These are phyloP conservation scores for Roridomyces roridus DNA, from an alignment of 768 basidiomycete genomes.

Conservation along the genomic window DNA sequence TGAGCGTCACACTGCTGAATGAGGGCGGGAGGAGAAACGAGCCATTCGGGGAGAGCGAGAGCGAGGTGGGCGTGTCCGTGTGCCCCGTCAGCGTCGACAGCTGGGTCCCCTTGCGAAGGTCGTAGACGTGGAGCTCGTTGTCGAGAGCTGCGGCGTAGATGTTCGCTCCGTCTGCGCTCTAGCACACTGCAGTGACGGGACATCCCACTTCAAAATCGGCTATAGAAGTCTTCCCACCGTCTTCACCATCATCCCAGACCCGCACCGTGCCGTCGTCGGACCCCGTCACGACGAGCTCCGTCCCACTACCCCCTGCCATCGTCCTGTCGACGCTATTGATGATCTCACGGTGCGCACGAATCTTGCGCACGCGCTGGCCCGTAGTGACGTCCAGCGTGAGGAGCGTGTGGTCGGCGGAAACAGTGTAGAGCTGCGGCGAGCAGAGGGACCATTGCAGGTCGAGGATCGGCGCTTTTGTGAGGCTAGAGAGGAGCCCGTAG, in stretches of 20 bases:
- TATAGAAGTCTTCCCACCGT: constrained; percentile 73
- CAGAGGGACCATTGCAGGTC: constrained; percentile 91
- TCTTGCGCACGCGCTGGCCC: constrained; percentile 80
- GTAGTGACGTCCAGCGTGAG: constrained; percentile 80
- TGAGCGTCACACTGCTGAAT: constrained; percentile 85
- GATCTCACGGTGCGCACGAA: constrained; percentile 89
- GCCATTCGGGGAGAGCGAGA: constrained; percentile 89
- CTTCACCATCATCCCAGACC: constrained; percentile 89
- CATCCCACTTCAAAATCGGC: constrained; percentile 85
- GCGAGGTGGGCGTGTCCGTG: constrained; percentile 90
- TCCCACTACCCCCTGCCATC: constrained; percentile 81
- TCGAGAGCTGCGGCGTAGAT: constrained; percentile 94
- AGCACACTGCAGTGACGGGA: constrained; percentile 91
- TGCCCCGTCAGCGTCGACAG: constrained; percentile 86
- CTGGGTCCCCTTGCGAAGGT: constrained; percentile 84
- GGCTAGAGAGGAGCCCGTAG: constrained; percentile 82
- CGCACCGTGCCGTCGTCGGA: constrained; percentile 93
- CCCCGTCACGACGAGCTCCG: constrained; percentile 86
- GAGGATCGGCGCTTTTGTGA: constrained; percentile 90
- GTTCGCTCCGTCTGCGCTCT: constrained; percentile 89
- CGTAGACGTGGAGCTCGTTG: constrained; percentile 96
- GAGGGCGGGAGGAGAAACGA: constrained; percentile 89
- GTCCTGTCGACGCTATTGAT: constrained; percentile 91
- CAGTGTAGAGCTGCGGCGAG: constrained; percentile 77
- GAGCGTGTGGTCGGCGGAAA: constrained; percentile 89